Evolutionary conservation across 2,329 filamentous ascomycete species (phyloP), one percentile per base, ranked within the genome.

Genomic region (Chaetomiaceae sp.): DNA sequence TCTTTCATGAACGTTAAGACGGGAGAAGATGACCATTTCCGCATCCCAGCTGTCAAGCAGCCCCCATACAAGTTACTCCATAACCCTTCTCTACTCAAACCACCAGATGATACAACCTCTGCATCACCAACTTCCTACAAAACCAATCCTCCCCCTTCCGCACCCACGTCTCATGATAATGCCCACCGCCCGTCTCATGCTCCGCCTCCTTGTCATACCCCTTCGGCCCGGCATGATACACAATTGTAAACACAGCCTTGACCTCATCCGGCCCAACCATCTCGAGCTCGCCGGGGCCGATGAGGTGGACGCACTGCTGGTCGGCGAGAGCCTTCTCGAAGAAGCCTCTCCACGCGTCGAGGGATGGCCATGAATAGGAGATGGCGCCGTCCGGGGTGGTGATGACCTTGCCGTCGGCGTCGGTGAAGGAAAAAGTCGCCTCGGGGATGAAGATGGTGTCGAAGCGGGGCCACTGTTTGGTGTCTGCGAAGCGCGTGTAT

Each of bases 161-260:
- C 47, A 49, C 47, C 47, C 47, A 49, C 47, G 36, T 49, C 37
- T 49, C 47, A 11, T 25, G n/a, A 37, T 49, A 49, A 14, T 49
- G 37, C 14, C 47, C 47, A 7, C 47, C 47, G 27, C 37, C 47
- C 17, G 37, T 49, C 29, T 49, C 37, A 15, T 42, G 47, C n/a
- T n/a, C n/a, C 23, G 36, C 25, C 25, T n/a, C 47, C 6, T n/a
- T 17, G n/a, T 27, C 47, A 5, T 42, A n/a, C 36, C 37, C 47
- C 37, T 34, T 42, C 17, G 47, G 25, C 9, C 27, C 42, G 3
- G 23, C 17, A 27, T 49, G 47, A 14, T 33, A 39, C 25, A 29
- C 5, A 3, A 42, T 25, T 17, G 25, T n/a, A 14, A 49, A 49
- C n/a, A 49, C 47, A 14, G 47, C 47, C 17, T 34, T 33, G 27